Evolutionary conservation across 2,329 filamentous ascomycete genomes (phyloP).

Genomic region (Pestalotiopsis sp.): DNA sequence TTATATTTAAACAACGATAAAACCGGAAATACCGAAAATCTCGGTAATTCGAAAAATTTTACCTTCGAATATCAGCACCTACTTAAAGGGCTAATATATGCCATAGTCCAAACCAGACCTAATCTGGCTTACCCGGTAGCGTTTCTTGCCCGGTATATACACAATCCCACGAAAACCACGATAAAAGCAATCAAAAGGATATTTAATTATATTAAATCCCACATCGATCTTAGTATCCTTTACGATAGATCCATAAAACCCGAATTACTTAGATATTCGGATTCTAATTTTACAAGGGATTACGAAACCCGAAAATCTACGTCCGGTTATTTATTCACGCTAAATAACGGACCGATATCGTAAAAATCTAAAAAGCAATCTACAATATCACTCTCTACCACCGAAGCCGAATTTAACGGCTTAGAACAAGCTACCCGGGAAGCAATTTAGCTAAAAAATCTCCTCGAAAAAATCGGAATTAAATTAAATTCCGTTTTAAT

Average conservation of each 20-base stretch:
- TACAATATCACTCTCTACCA: too few relatives aligned
- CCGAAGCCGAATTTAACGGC: not conserved
- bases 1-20: too few relatives aligned
- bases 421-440: not conserved
- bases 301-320: too few relatives aligned
- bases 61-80: not conserved
- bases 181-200: not conserved
- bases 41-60: not conserved
- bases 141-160: not conserved
- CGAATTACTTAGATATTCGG: too few relatives aligned
- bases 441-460: not conserved
- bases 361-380: too few relatives aligned
- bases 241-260: too few relatives aligned
- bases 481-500: not conserved
- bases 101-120: not conserved
- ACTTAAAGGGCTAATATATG: not conserved
- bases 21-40: too few relatives aligned
- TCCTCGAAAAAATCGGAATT: not conserved
- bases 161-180: not conserved
- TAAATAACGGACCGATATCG: too few relatives aligned
- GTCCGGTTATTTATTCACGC: too few relatives aligned
- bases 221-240: not conserved
- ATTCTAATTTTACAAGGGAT: too few relatives aligned
- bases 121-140: not conserved
- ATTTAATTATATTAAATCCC: not conserved